These are phyloP conservation scores for Fusarium nurragi DNA, from an alignment of 2,329 filamentous ascomycete genomes.

Conservation along the genomic window DNA sequence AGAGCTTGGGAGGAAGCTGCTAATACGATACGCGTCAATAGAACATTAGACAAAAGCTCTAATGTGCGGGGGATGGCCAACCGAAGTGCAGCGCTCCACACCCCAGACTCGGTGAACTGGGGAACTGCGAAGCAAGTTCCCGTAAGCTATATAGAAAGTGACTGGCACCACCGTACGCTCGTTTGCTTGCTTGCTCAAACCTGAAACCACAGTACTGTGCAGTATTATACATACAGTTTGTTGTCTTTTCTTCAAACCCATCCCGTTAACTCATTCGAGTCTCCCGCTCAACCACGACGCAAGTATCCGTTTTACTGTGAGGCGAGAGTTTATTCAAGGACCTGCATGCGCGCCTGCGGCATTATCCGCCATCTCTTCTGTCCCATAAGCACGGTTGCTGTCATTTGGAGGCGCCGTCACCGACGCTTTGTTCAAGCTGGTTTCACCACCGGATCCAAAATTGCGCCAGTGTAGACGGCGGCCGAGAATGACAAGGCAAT, in stretches of 20 bases:
- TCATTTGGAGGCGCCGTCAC: constrained; percentile 12
- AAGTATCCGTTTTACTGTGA: constrained; percentile 13
- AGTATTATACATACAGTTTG: constrained; percentile 14
- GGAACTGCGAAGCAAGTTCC: constrained; percentile 16
- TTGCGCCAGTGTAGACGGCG: constrained; percentile 2
- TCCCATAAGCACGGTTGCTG: not conserved
- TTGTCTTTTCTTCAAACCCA: constrained; percentile 19
- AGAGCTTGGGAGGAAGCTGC: constrained; percentile 23
- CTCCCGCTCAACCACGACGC: constrained; percentile 25
- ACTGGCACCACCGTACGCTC: constrained; percentile 29
- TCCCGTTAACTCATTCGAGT: constrained; percentile 5
- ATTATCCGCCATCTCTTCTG: constrained; percentile 10
- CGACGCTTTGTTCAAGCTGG: not conserved
- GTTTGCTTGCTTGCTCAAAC: constrained; percentile 14
- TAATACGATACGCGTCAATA: constrained; percentile 38
- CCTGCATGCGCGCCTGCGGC: constrained; percentile 5
- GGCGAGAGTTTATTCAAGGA: constrained; percentile 13
- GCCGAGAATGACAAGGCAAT: constrained; percentile 5
- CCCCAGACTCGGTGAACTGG: constrained; percentile 30
- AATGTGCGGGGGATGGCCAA: constrained; percentile 41
- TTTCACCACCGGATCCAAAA: constrained; percentile 11
- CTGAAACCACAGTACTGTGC: constrained; percentile 36
- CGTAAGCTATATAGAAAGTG: constrained; percentile 43
- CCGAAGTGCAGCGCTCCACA: constrained; percentile 39
- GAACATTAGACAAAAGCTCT: constrained; percentile 38